Conservation (phyloP, 331 rosid genomes). For the Pyrus hybrid region DNA sequence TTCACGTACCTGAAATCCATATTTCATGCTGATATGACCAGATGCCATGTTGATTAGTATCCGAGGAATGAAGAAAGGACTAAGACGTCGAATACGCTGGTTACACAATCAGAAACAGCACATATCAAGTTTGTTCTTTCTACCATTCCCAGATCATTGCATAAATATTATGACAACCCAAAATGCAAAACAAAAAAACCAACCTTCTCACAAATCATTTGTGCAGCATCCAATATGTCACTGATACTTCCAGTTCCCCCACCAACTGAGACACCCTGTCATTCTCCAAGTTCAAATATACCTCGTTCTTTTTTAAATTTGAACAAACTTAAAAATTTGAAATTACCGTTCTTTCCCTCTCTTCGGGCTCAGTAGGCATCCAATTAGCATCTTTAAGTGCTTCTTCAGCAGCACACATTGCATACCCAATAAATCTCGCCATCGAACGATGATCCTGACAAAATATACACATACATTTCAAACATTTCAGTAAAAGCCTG, state of each 20-base stretch:
- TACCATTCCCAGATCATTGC: not conserved
- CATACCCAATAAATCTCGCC: conserved; percentile 85
- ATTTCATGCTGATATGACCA: conserved; percentile 96
- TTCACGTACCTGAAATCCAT: conserved; percentile 74
- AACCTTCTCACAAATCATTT: conserved; percentile 80
- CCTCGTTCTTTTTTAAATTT: not conserved
- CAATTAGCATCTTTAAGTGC: conserved; percentile 88
- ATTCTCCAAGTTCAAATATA: conserved; percentile 19
- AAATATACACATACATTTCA: not conserved
- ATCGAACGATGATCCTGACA: conserved; percentile 75
- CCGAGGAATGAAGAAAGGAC: conserved; percentile 94
- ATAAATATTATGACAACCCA: conserved; percentile 3
- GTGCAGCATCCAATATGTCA: conserved; percentile 83
- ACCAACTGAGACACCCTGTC: conserved; percentile 89
- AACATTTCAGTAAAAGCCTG: not conserved
- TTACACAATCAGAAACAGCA: not conserved
- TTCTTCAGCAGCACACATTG: conserved; percentile 92
- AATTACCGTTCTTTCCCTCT: conserved; percentile 74
- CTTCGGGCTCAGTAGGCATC: conserved; percentile 63
- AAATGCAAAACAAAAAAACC: conserved; percentile 7
- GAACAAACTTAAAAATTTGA: not conserved
- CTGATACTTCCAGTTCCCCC: conserved; percentile 91
- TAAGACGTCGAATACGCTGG: conserved; percentile 87
- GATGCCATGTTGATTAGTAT: conserved; percentile 96
- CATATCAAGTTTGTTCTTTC: not conserved